These are phyloP conservation scores for Ogataea trehalophila DNA, from an alignment of 805 yeast species.

Conservation along the genomic window DNA sequence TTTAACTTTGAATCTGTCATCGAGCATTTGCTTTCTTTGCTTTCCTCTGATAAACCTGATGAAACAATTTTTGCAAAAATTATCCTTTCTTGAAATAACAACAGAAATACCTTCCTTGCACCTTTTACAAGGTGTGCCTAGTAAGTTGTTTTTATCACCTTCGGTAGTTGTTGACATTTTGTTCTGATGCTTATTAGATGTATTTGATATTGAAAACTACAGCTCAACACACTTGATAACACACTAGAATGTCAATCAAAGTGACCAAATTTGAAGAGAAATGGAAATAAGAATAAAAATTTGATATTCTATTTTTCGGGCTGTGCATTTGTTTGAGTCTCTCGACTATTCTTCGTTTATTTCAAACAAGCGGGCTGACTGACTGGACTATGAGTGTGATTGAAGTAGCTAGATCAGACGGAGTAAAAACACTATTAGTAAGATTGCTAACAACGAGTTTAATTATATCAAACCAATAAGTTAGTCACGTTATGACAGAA, in stretches of 20 bases:
- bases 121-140: constrained; percentile 37
- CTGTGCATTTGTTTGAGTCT: neutral
- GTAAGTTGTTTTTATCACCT: neutral
- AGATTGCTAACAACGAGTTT: neutral
- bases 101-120: constrained; percentile 43
- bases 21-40: constrained; percentile 73
- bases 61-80: constrained; percentile 66
- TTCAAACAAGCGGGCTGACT: too few relatives aligned
- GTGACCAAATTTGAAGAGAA: neutral
- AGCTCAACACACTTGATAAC: too few relatives aligned
- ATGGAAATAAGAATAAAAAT: neutral
- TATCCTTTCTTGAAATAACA: constrained; percentile 54
- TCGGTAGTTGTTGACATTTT: neutral
- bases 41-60: constrained; percentile 68
- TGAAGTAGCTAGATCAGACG: too few relatives aligned
- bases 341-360: too few relatives aligned
- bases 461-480: neutral
- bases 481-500: neutral
- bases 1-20: constrained; percentile 68
- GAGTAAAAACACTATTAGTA: too few relatives aligned
- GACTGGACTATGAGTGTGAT: too few relatives aligned
- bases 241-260: too few relatives aligned
- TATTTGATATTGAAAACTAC: too few relatives aligned
- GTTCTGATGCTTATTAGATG: neutral
- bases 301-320: neutral